Base-by-base conservation (phyloP, 495 filamentous ascomycete species). In the Aspergillus affinis region DNA sequence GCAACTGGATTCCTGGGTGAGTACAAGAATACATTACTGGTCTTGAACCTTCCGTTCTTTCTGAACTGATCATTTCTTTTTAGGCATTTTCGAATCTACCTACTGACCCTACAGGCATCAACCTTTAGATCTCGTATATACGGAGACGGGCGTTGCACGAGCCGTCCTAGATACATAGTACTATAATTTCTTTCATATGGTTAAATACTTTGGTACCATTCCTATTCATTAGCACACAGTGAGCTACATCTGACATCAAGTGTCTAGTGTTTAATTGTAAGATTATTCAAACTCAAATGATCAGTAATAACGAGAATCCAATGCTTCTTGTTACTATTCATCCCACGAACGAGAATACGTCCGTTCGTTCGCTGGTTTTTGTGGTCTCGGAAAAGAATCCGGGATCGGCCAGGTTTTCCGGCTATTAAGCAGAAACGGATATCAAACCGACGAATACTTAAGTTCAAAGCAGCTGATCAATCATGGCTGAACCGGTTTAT, bases 1-100 rank as follows among this genome's bases (percentile, higher is more conserved):
- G 15, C 72, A 74, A n/a, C 52, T 74, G 29, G 72, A 74, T 50
- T 69, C 69, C 45, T 74, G 72, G 72, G 72, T 74, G 51, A 50
- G 68, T 66, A 15, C n/a, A 45, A 17, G 4, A 21, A 10, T 6
- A 19, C 17, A 6, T 12, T 41, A 12, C 15, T 23, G 8, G 18
- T 9, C 8, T 44, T 12, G 19, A 23, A 12, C 21, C 1, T 13
- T 12, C 6, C 17, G 7, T 15, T 41, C 8, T 13, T 15, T 41
- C 13, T 2, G n/a, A 21, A 23, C 47, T 58, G 8, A 48, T 17
- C 12, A 12, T 20, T 44, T 10, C n/a, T 36, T 17, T n/a, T 1
- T 46, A 67, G 65, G 65, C 65, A 12, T 71, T 72, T 20, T 67
- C 70, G 0, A 72, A 68, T 59, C 53, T 71, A 6, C 61, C 64